A percentile compares a stretch with the other conserved stretches of the same genome.
phyloP scores from a whole-genome alignment of 1,139 yeast genomes.

The Zygotorulaspora mrakii region DNA sequence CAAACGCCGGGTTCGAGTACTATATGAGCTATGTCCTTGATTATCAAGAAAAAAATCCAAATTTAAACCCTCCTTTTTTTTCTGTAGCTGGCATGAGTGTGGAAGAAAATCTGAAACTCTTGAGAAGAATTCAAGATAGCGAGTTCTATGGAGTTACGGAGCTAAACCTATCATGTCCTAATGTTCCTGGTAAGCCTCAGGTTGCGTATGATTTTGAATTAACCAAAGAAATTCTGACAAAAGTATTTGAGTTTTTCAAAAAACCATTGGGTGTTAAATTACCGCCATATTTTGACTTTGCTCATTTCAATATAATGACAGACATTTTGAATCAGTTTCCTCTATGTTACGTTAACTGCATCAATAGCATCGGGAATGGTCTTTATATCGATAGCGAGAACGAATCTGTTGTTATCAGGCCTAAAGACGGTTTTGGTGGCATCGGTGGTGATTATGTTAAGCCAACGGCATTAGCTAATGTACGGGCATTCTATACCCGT shows the following conservation, averaged over 20 bases:
- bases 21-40: constrained; percentile 27
- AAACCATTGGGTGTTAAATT: constrained; percentile 33
- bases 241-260: constrained; percentile 36
- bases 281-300: constrained; percentile 35
- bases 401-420: constrained; percentile 32
- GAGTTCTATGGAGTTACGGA: constrained; percentile 30
- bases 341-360: constrained; percentile 30
- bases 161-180: constrained; percentile 32
- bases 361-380: constrained; percentile 33
- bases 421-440: constrained; percentile 35
- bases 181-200: constrained; percentile 42
- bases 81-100: constrained; percentile 34
- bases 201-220: constrained; percentile 57
- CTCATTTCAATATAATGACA: constrained; percentile 32
- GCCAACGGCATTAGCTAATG: constrained; percentile 35
- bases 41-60: constrained; percentile 20
- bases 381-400: constrained; percentile 28
- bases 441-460: constrained; percentile 34
- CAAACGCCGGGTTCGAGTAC: constrained; percentile 31
- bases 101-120: constrained; percentile 26
- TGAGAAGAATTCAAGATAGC: constrained; percentile 26
- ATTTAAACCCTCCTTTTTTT: constrained; percentile 24
- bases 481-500: constrained; percentile 33
- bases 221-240: constrained; percentile 48
- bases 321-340: constrained; percentile 28